Evolutionary conservation across 179 eudicot genomes (phyloP).

Genomic region (Monotropa hypopitys): DNA sequence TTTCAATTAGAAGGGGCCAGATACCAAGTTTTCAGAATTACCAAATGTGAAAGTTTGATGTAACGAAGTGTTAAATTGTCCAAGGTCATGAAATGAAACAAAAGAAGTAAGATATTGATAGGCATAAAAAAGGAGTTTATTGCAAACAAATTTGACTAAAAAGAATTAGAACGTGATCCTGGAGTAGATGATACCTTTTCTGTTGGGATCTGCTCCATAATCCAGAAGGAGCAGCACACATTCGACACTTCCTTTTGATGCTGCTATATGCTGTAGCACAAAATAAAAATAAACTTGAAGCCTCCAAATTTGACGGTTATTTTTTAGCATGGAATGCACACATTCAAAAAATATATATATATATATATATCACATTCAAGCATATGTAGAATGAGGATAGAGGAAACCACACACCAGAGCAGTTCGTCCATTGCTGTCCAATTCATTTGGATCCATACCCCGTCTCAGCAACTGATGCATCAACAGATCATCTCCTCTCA

Average conservation of each 20-base stretch:
- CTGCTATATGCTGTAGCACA: slow-evolving; percentile 66
- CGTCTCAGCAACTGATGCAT: slow-evolving; percentile 58
- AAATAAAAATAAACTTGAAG: neutral
- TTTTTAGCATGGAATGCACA: neutral
- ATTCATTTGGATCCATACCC: slow-evolving; percentile 86
- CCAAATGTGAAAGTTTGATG: neutral
- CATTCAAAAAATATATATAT: too few relatives aligned
- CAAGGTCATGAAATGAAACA: neutral
- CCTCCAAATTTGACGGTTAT: neutral
- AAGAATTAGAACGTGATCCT: neutral
- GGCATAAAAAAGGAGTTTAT: neutral
- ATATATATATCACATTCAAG: too few relatives aligned
- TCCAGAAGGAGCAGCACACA: slow-evolving; percentile 69
- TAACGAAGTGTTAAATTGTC: neutral
- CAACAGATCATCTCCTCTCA: slow-evolving; percentile 55
- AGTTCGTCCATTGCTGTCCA: slow-evolving; percentile 68
- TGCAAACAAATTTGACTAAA: neutral
- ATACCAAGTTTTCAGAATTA: neutral
- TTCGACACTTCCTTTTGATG: slow-evolving; percentile 63
- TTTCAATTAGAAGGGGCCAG: neutral
- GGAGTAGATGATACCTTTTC: slow-evolving; percentile 43
- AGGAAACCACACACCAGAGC: slow-evolving; percentile 44
- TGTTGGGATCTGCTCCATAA: slow-evolving; percentile 69
- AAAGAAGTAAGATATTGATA: neutral
- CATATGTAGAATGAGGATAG: neutral